Evolutionary conservation across 306 rosid species (phyloP).

Genomic region (Begonia peltatifolia): DNA sequence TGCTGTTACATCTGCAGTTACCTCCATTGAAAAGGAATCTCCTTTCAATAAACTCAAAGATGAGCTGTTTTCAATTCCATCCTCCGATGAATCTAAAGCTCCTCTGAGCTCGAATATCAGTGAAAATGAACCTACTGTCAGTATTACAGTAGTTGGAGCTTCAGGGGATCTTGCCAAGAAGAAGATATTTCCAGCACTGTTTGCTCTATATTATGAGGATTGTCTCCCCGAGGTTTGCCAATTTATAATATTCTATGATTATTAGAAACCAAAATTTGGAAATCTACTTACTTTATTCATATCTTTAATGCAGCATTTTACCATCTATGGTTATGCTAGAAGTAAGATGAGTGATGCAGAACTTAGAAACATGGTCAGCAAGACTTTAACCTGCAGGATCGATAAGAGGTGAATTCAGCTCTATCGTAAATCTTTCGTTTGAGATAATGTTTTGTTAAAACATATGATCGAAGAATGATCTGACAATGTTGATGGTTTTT

Average conservation of each 20-base stretch:
- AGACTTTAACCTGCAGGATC: constrained; percentile 85
- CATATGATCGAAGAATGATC: too few species aligned
- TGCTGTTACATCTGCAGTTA: constrained; percentile 24
- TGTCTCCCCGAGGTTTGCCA: constrained; percentile 61
- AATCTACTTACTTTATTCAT: background rate
- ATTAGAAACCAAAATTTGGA: too few species aligned
- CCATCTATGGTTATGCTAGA: constrained; percentile 72
- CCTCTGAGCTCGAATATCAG: constrained; percentile 12
- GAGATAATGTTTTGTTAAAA: too few species aligned
- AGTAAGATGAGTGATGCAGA: constrained; percentile 91
- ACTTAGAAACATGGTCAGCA: constrained; percentile 77
- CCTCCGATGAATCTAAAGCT: constrained; percentile 23
- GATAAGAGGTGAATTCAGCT: constrained; percentile 50
- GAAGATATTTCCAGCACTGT: constrained; percentile 92
- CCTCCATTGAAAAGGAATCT: constrained; percentile 25
- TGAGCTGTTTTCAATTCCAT: constrained; percentile 17
- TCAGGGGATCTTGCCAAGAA: constrained; percentile 94
- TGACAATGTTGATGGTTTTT: constrained; percentile 4
- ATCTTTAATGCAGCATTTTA: constrained; percentile 42
- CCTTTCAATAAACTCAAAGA: constrained; percentile 29
- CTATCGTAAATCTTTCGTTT: background rate
- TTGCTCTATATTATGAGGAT: constrained; percentile 79
- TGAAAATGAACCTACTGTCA: constrained; percentile 35
- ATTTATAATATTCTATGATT: too few species aligned
- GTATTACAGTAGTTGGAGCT: constrained; percentile 89